Percentiles rank a stretch among this genome's conserved stretches.
Evolutionary conservation across 495 filamentous ascomycete genomes (phyloP).

Genomic region (Hyaloscypha hepaticicola): DNA sequence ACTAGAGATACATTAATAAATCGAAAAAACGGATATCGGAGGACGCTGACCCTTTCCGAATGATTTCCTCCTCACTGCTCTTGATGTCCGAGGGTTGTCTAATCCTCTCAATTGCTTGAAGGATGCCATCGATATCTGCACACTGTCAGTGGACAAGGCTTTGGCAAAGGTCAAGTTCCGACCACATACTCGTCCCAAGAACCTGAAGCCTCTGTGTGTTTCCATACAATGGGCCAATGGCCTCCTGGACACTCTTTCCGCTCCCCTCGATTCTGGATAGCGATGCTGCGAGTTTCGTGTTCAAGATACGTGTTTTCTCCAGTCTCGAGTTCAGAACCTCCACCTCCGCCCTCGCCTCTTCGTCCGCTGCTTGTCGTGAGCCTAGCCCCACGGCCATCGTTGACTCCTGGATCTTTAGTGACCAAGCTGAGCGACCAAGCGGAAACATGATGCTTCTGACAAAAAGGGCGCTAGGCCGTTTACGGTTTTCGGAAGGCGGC

Average conservation of each 20-base stretch:
- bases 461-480: slow-evolving; percentile 12
- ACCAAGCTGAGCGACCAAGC: slow-evolving; percentile 16
- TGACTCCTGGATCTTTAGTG: slow-evolving; percentile 12
- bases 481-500: slow-evolving; percentile 3
- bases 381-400: slow-evolving; percentile 36
- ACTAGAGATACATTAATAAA: slow-evolving; percentile 36
- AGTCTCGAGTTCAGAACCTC: slow-evolving; percentile 64
- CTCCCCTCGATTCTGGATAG: slow-evolving; percentile 80
- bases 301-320: slow-evolving; percentile 68
- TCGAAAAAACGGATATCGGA: background rate
- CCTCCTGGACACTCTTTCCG: slow-evolving; percentile 85
- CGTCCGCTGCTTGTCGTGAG: slow-evolving; percentile 52
- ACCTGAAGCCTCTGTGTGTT: slow-evolving; percentile 87
- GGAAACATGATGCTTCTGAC: slow-evolving; percentile 12
- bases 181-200: slow-evolving; percentile 68
- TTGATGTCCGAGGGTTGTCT: slow-evolving; percentile 86
- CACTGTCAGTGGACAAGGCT: slow-evolving; percentile 15
- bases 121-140: slow-evolving; percentile 79
- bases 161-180: background rate
- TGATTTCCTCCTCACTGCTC: slow-evolving; percentile 84
- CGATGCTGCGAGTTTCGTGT: slow-evolving; percentile 90
- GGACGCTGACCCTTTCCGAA: slow-evolving; percentile 67
- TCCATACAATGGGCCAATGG: slow-evolving; percentile 88
- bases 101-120: slow-evolving; percentile 82
- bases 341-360: slow-evolving; percentile 64